A percentile compares a stretch with the other conserved stretches of the same genome.
Conservation (phyloP, 75 land plant species). For the Adiantum capillusveneris region DNA sequence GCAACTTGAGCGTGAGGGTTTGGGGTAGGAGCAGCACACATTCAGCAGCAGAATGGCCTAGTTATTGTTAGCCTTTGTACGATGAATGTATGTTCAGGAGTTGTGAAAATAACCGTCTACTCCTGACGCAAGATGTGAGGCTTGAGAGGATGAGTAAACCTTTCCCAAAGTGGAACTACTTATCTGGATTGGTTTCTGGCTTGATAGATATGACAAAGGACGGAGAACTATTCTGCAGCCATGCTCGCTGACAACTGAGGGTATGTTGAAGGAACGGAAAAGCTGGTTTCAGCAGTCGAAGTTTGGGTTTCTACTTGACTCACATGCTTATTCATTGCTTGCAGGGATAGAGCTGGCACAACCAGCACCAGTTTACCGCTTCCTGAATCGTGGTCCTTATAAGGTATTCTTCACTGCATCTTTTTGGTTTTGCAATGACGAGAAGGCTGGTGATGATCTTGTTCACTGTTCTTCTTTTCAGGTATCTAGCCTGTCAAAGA, state of each 20-base stretch:
- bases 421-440: not conserved
- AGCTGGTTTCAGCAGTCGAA: not conserved
- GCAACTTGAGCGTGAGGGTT: too few relatives aligned
- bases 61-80: too few relatives aligned
- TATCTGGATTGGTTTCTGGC: not conserved
- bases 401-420: not conserved
- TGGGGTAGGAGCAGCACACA: too few relatives aligned
- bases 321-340: too few relatives aligned
- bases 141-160: too few relatives aligned
- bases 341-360: slow-evolving; percentile 9
- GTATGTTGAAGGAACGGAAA: not conserved
- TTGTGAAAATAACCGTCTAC: too few relatives aligned
- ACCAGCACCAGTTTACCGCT: slow-evolving; percentile 3
- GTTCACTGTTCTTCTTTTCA: not conserved
- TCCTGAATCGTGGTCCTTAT: slow-evolving; percentile 6
- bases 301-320: not conserved
- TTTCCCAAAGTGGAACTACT: too few relatives aligned
- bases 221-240: not conserved
- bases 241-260: slow-evolving; percentile 5
- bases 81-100: too few relatives aligned
- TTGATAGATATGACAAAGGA: not conserved
- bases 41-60: too few relatives aligned
- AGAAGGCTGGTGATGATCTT: not conserved
- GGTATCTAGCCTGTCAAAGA: slow-evolving; percentile 3
- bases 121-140: too few relatives aligned